Percentiles rank a stretch among this genome's conserved stretches.
Evolutionary conservation across 2,329 filamentous ascomycete genomes (phyloP).

Genomic region (Clonostachys rhizophaga): DNA sequence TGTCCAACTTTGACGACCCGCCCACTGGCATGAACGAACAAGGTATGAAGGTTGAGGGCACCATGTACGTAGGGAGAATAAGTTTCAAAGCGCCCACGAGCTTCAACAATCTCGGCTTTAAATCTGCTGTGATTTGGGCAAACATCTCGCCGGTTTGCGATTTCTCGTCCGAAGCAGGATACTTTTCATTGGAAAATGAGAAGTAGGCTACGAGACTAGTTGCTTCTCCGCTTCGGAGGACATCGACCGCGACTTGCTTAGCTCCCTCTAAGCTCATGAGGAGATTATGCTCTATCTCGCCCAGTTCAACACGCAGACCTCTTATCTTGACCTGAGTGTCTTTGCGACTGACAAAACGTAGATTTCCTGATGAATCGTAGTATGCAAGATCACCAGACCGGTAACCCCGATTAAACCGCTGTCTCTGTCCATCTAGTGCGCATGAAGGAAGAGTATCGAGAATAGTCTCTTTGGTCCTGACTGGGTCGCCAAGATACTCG

Average conservation of each 20-base stretch:
- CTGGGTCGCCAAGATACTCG: conserved; percentile 15
- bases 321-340: conserved; percentile 52
- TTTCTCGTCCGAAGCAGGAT: not conserved
- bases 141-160: too few relatives aligned
- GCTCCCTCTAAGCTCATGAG: not conserved
- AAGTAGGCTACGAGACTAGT: too few relatives aligned
- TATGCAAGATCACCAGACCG: conserved; percentile 39
- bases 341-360: conserved; percentile 42
- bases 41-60: conserved; percentile 5
- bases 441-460: not conserved
- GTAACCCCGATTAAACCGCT: conserved; percentile 23
- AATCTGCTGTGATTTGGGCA: too few relatives aligned
- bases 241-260: too few relatives aligned
- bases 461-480: conserved; percentile 6
- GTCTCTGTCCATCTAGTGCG: not conserved
- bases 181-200: too few relatives aligned
- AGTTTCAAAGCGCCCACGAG: not conserved
- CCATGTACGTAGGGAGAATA: conserved; percentile 6
- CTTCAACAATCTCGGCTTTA: not conserved
- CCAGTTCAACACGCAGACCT: conserved; percentile 47
- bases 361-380: conserved; percentile 26
- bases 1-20: conserved; percentile 5
- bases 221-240: too few relatives aligned
- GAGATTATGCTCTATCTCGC: conserved; percentile 9
- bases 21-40: conserved; percentile 5